Base-by-base conservation (phyloP, 441 rosid genomes). In the Raphanus hybrid region DNA sequence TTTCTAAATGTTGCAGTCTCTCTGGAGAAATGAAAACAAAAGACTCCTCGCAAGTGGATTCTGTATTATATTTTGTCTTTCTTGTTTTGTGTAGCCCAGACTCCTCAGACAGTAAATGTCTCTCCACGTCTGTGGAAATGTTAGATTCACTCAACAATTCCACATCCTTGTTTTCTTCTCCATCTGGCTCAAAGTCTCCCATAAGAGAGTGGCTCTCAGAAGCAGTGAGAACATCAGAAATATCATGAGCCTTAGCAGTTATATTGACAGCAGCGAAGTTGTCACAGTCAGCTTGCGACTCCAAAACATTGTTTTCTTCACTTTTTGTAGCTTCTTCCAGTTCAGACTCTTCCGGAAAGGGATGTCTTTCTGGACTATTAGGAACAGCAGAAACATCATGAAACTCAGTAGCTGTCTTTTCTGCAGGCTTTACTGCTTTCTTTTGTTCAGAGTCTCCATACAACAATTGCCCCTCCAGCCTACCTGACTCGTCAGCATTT, bases 91-190 rank as follows among this genome's bases (percentile, higher is more conserved):
- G n/a, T n/a, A n/a, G n/a, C n/a, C n/a, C n/a, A 32, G 68, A 34
- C 39, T 43, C 50, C 11, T 10, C 50, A 29, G 34, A 29, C 34
- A 29, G 34, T 29, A 29, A 29, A 29, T 29, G 34, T 29, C 34
- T 29, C 34, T 29, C 34, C 34, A 29, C 6, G 48, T 29, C 11
- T 32, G n/a, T 63, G 69, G 14, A 29, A 34, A 23, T 54, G 58
- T 55, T 55, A 74, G 45, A 74, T 54, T 64, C 69, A 18, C 52
- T n/a, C 76, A 73, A 50, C 69, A 63, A 12, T 16, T 73, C 62
- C 50, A 23, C 75, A 16, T 45, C 35, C 35, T 29, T 71, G 18
- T 15, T 57, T 9, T 41, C 12, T 41, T 41, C 48, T 9, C 4
- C 12, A 8, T 41, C 48, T 9, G 12, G 48, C 48, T 41, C 48